Percentiles rank a stretch among this genome's conserved stretches.
Evolutionary conservation across 345 rosid genomes (phyloP).

Genomic region (Eucalyptus viminalis): DNA sequence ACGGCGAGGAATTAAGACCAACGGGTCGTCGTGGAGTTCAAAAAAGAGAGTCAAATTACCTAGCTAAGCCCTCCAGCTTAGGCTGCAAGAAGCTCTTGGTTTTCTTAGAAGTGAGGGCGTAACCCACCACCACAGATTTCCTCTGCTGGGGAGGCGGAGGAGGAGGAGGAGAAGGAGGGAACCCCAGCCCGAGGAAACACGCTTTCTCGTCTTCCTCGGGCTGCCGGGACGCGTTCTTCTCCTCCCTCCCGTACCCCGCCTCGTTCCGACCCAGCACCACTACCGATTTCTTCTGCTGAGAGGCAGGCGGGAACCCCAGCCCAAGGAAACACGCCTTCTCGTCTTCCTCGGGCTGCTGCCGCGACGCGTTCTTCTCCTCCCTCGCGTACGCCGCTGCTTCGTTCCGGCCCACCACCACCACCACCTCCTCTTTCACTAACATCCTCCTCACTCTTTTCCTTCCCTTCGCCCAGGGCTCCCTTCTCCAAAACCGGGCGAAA

Average conservation of each 20-base stretch:
- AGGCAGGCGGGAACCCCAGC: background rate
- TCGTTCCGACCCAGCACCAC: background rate
- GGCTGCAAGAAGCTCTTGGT: conserved; percentile 74
- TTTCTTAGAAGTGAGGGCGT: conserved; percentile 79
- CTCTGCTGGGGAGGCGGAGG: conserved; percentile 3
- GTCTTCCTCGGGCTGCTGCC: background rate
- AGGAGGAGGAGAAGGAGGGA: background rate
- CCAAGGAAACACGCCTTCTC: background rate
- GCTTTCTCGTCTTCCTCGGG: background rate
- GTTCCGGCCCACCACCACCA: background rate
- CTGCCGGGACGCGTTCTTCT: background rate
- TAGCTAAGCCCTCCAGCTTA: conserved; percentile 57
- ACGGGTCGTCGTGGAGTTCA: background rate
- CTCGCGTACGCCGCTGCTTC: background rate
- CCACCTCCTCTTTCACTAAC: background rate
- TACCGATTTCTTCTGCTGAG: background rate
- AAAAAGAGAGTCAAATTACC: conserved; percentile 16
- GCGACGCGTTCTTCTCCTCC: conserved; percentile 11
- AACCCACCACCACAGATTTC: conserved; percentile 50
- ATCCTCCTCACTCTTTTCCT: background rate
- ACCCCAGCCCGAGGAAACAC: background rate
- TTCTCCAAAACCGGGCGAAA: background rate
- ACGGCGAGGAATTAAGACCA: background rate
- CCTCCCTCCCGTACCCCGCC: conserved; percentile 3
- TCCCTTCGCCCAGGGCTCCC: background rate